A percentile compares a stretch with the other conserved stretches of the same genome.
These are phyloP conservation scores for Eucalyptus victrix DNA, from an alignment of 345 rosid species.

Conservation along the genomic window DNA sequence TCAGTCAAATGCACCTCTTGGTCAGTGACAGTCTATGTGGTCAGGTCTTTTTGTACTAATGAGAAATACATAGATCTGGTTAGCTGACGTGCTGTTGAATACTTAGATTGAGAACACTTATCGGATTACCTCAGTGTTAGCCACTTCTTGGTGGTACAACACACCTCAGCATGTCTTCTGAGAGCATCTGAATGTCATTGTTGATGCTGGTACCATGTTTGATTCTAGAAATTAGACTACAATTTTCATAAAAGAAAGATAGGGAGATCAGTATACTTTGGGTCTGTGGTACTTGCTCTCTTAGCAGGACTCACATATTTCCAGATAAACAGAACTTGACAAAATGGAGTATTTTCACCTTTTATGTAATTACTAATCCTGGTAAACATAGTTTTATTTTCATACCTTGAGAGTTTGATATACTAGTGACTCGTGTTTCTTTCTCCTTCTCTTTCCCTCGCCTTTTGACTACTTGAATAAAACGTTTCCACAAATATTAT, in stretches of 20 bases:
- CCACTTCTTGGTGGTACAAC: not conserved
- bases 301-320: not conserved
- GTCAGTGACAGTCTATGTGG: not conserved
- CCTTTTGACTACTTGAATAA: not conserved
- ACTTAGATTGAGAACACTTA: not conserved
- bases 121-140: not conserved
- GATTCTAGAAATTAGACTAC: not conserved
- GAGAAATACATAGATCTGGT: not conserved
- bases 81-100: not conserved
- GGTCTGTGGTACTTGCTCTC: not conserved
- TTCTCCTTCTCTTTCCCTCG: not conserved
- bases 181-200: not conserved
- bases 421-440: not conserved
- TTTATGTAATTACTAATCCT: not conserved
- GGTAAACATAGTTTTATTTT: not conserved
- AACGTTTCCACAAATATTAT: not conserved
- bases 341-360: not conserved
- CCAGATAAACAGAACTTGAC: not conserved
- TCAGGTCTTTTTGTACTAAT: not conserved
- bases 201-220: not conserved
- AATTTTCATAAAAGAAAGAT: not conserved
- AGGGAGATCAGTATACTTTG: not conserved
- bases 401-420: not conserved
- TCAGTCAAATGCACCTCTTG: not conserved
- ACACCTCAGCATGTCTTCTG: not conserved